A percentile compares a stretch with the other conserved stretches of the same genome.
phyloP scores from a whole-genome alignment of 495 filamentous ascomycete genomes.

The Parachaetomium inaequale region DNA sequence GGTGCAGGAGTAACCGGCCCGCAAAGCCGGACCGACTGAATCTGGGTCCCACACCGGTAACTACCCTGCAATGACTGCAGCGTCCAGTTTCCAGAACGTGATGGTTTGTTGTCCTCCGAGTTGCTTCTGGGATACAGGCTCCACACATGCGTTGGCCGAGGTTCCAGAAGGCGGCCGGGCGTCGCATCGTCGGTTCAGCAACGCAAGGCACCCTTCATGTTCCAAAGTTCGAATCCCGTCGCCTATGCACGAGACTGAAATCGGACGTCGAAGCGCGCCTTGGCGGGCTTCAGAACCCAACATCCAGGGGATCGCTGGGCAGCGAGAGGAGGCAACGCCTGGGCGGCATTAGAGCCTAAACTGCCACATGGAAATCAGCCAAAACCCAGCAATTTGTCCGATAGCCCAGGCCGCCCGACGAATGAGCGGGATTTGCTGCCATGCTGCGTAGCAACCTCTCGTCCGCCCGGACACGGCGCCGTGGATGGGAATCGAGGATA shows the following conservation, averaged over 20 bases:
- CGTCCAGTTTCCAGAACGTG: neutral
- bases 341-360: slow-evolving; percentile 31
- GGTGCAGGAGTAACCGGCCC: slow-evolving; percentile 25
- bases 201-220: slow-evolving; percentile 1
- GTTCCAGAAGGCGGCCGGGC: slow-evolving; percentile 7
- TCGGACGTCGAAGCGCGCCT: slow-evolving; percentile 21
- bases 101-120: slow-evolving; percentile 15
- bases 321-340: slow-evolving; percentile 16
- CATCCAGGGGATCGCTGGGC: slow-evolving; percentile 18
- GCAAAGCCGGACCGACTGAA: slow-evolving; percentile 27
- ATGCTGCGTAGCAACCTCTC: slow-evolving; percentile 11
- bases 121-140: slow-evolving; percentile 13
- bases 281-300: slow-evolving; percentile 19
- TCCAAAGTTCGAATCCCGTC: slow-evolving; percentile 15
- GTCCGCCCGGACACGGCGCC: slow-evolving; percentile 24
- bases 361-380: slow-evolving; percentile 38
- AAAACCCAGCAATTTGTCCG: slow-evolving; percentile 34
- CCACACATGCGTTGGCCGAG: neutral
- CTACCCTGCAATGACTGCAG: slow-evolving; percentile 1
- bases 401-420: slow-evolving; percentile 10
- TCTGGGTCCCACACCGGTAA: slow-evolving; percentile 13
- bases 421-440: slow-evolving; percentile 3
- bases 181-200: slow-evolving; percentile 16
- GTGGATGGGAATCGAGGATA: slow-evolving; percentile 22
- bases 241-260: slow-evolving; percentile 32